These are phyloP conservation scores for Scheffersomyces parashehatae DNA, from an alignment of 1,139 yeast species.

Conservation along the genomic window DNA sequence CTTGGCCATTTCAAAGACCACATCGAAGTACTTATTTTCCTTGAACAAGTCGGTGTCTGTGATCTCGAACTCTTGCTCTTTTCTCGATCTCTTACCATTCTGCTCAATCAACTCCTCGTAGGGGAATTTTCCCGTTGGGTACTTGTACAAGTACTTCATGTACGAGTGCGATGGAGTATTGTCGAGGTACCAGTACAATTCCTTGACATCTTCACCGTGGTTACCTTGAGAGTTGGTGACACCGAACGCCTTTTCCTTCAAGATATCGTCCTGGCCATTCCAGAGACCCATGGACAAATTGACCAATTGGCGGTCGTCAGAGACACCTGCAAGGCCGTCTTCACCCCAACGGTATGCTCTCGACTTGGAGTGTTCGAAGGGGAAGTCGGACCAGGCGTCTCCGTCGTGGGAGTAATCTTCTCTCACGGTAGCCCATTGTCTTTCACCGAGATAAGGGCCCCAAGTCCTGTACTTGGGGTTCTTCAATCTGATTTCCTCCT, in stretches of 20 bases:
- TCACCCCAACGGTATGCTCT: constrained; percentile 96
- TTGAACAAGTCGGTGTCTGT: constrained; percentile 76
- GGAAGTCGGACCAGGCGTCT: constrained; percentile 91
- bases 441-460: constrained; percentile 91
- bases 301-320: constrained; percentile 79
- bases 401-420: constrained; percentile 89
- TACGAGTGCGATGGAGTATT: constrained; percentile 93
- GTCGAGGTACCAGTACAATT: constrained; percentile 79
- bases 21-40: constrained; percentile 84
- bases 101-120: constrained; percentile 74
- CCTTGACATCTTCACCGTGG: constrained; percentile 94
- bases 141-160: constrained; percentile 90
- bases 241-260: constrained; percentile 88
- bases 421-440: constrained; percentile 94
- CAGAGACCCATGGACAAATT: constrained; percentile 83
- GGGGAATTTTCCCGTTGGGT: constrained; percentile 85
- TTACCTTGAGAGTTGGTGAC: constrained; percentile 92
- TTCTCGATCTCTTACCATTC: constrained; percentile 64
- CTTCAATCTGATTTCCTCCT: constrained; percentile 69
- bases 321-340: constrained; percentile 91
- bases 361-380: constrained; percentile 82
- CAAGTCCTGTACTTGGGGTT: constrained; percentile 64
- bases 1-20: constrained; percentile 90
- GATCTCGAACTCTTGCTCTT: constrained; percentile 70
- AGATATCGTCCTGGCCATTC: constrained; percentile 86